phyloP scores from a whole-genome alignment of 495 filamentous ascomycete species.

The Pseudoneurospora amorphoporcata region DNA sequence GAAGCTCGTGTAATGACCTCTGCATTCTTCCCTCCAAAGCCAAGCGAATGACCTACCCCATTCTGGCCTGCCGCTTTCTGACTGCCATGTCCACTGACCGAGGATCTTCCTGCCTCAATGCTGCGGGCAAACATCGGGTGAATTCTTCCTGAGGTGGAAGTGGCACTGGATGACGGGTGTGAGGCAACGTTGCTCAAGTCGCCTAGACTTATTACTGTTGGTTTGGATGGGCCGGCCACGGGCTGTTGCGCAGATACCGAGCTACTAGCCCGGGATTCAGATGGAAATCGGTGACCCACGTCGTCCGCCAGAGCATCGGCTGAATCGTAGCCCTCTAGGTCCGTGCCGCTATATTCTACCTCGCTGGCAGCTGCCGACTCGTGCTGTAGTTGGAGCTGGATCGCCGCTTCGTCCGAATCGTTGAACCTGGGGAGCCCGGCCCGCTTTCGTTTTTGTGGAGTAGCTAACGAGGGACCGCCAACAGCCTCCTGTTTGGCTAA shows the following conservation, averaged over 20 bases:
- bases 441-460: slow-evolving; percentile 19
- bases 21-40: background rate
- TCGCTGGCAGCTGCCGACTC: background rate
- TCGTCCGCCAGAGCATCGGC: background rate
- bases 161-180: background rate
- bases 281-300: background rate
- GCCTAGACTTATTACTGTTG: background rate
- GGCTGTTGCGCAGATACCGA: background rate
- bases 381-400: slow-evolving; percentile 7
- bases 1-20: background rate
- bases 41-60: background rate
- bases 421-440: slow-evolving; percentile 5
- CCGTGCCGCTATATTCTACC: background rate
- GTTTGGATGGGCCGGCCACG: background rate
- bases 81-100: background rate
- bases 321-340: background rate
- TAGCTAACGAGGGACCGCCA: slow-evolving; percentile 23
- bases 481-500: slow-evolving; percentile 10
- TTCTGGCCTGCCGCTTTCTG: background rate
- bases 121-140: background rate
- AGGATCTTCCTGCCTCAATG: background rate
- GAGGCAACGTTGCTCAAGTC: background rate
- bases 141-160: background rate
- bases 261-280: background rate
- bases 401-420: slow-evolving; percentile 16